phyloP scores from a whole-genome alignment of 768 basidiomycete species.

The Termitomyces sp. region DNA sequence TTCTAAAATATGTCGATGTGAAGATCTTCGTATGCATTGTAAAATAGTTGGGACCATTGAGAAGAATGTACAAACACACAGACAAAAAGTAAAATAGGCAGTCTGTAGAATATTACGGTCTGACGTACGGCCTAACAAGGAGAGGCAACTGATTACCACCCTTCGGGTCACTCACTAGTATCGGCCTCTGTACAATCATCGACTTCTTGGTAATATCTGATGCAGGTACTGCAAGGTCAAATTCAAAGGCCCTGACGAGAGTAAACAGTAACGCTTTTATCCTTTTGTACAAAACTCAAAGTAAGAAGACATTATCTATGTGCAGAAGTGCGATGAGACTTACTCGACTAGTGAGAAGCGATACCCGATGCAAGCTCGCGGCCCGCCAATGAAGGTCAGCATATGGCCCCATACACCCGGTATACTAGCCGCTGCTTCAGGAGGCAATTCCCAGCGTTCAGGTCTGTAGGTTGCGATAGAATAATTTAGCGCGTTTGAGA shows the following conservation, averaged over 20 bases:
- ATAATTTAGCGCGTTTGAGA: background rate
- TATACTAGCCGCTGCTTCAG: slow-evolving; percentile 35
- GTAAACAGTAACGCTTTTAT: slow-evolving; percentile 40
- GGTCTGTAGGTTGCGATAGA: slow-evolving; percentile 41
- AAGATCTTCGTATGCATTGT: background rate
- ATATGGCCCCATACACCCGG: slow-evolving; percentile 60
- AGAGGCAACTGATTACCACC: slow-evolving; percentile 41
- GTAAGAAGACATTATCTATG: background rate
- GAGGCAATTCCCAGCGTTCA: slow-evolving; percentile 52
- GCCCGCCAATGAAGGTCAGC: slow-evolving; percentile 60
- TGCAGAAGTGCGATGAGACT: slow-evolving; percentile 7
- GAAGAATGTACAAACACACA: background rate
- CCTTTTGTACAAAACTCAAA: slow-evolving; percentile 11
- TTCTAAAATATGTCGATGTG: too few relatives aligned
- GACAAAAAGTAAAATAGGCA: background rate
- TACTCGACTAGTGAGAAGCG: slow-evolving; percentile 55
- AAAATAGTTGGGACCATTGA: background rate
- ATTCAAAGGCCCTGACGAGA: slow-evolving; percentile 47
- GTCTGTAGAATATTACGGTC: background rate
- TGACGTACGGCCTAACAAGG: slow-evolving; percentile 22
- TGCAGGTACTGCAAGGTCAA: slow-evolving; percentile 46
- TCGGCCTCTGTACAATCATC: slow-evolving; percentile 37
- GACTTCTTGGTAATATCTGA: slow-evolving; percentile 34
- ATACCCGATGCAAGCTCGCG: slow-evolving; percentile 62
- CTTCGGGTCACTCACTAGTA: slow-evolving; percentile 32